These are phyloP conservation scores for Aspergillus haitiensis DNA, from an alignment of 495 filamentous ascomycete species.

Conservation along the genomic window DNA sequence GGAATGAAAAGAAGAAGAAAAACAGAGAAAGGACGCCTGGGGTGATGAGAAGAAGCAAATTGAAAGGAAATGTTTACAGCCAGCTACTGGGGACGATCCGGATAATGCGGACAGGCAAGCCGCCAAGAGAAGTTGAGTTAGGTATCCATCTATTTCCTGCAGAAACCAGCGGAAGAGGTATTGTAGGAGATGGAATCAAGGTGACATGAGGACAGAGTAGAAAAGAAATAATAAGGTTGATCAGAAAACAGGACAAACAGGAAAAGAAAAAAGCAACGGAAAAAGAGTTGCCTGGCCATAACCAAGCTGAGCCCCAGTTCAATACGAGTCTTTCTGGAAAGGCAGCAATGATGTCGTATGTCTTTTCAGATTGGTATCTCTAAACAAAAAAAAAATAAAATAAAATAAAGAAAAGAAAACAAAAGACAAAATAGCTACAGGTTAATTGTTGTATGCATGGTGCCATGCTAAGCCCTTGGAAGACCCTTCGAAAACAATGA, in stretches of 20 bases:
- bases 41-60: conserved; percentile 6
- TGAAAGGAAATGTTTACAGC: conserved; percentile 13
- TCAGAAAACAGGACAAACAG: conserved; percentile 7
- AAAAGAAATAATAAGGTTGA: background rate
- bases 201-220: background rate
- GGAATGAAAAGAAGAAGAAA: conserved; percentile 1
- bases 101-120: conserved; percentile 19
- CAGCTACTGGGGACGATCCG: conserved; percentile 20
- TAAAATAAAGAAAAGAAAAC: conserved; percentile 12
- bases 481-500: conserved; percentile 9
- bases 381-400: conserved; percentile 23
- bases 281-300: conserved; percentile 25
- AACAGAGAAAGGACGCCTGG: background rate
- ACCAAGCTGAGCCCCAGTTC: conserved; percentile 1
- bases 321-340: background rate
- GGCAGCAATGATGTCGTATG: conserved; percentile 5
- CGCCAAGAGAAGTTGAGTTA: conserved; percentile 15
- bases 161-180: background rate
- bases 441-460: conserved; percentile 7
- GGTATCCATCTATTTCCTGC: conserved; percentile 14
- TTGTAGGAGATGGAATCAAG: background rate
- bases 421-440: conserved; percentile 17
- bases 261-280: conserved; percentile 1
- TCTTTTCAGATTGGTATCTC: conserved; percentile 42
- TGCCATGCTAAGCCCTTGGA: conserved; percentile 13